phyloP scores from a whole-genome alignment of 768 basidiomycete genomes.

The Tephrocybe sp. region DNA sequence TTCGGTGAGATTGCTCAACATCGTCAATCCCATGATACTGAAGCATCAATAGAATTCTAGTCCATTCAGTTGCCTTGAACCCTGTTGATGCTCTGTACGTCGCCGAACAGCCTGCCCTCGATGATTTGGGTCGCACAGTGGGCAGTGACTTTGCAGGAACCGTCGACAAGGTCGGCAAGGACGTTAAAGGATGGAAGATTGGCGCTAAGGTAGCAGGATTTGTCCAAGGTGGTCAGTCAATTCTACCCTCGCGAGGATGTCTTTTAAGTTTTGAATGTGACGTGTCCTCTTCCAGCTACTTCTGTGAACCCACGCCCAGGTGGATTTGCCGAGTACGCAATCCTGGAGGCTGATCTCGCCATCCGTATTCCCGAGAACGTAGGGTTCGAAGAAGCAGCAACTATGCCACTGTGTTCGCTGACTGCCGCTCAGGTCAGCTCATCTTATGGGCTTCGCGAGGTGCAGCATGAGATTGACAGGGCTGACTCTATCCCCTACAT shows the following conservation, averaged over 20 bases:
- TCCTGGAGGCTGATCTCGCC: conserved; percentile 31
- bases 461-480: neutral
- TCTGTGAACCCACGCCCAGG: conserved; percentile 31
- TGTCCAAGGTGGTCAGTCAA: conserved; percentile 32
- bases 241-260: no score
- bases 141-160: conserved; percentile 36
- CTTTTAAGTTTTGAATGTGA: neutral
- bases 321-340: conserved; percentile 34
- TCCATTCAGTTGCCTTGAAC: conserved; percentile 33
- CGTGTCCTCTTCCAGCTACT: conserved; percentile 24
- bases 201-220: conserved; percentile 34
- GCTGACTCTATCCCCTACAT: neutral
- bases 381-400: conserved; percentile 33
- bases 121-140: conserved; percentile 29
- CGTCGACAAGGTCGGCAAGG: conserved; percentile 29
- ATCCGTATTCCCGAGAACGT: conserved; percentile 25
- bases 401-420: conserved; percentile 29
- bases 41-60: conserved; percentile 22
- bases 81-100: conserved; percentile 32
- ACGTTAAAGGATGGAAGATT: conserved; percentile 26
- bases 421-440: conserved; percentile 32
- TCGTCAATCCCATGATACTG: no score
- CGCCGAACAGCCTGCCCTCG: conserved; percentile 22
- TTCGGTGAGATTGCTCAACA: conserved; percentile 23
- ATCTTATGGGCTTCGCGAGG: neutral